Evolutionary conservation across 2,329 filamentous ascomycete species (phyloP).

Genomic region (Fusarium lateritium): DNA sequence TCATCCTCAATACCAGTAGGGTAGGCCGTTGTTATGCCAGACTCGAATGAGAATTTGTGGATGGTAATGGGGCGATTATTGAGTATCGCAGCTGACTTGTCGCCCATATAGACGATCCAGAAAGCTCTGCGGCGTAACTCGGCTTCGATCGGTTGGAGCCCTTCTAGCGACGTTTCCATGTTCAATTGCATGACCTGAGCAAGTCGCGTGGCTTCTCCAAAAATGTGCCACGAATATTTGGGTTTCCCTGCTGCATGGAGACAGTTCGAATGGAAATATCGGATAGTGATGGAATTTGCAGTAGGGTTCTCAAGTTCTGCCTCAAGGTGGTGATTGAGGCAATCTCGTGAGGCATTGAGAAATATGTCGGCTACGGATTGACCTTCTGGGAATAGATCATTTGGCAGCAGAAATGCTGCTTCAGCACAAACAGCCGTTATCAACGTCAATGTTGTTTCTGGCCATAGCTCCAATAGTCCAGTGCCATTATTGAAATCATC

Average conservation of each 20-base stretch:
- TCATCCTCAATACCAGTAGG: conserved; percentile 52
- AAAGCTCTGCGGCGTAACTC: conserved; percentile 56
- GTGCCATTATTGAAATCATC: conserved; percentile 14
- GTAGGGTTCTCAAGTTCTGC: conserved; percentile 59
- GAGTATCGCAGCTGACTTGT: conserved; percentile 58
- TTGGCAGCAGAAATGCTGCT: conserved; percentile 58
- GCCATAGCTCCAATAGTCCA: conserved; percentile 50
- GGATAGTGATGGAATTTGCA: conserved; percentile 60
- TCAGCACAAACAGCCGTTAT: conserved; percentile 62
- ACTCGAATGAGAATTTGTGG: conserved; percentile 60
- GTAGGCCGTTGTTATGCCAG: conserved; percentile 56
- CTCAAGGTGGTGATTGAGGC: conserved; percentile 58
- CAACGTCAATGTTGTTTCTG: conserved; percentile 58
- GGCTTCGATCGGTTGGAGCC: conserved; percentile 55
- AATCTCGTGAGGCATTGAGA: conserved; percentile 57
- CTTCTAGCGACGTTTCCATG: conserved; percentile 57
- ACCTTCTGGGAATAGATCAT: conserved; percentile 57
- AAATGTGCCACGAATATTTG: conserved; percentile 61
- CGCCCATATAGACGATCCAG: conserved; percentile 59
- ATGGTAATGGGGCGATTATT: conserved; percentile 61
- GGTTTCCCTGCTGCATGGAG: conserved; percentile 60
- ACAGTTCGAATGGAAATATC: conserved; percentile 63
- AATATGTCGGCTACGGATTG: conserved; percentile 56
- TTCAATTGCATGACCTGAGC: conserved; percentile 61
- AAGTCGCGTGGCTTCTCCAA: conserved; percentile 60